Percentiles rank a stretch among this genome's conserved stretches.
Evolutionary conservation across 306 rosid genomes (phyloP).

Genomic region (Sesbania bispinosa): DNA sequence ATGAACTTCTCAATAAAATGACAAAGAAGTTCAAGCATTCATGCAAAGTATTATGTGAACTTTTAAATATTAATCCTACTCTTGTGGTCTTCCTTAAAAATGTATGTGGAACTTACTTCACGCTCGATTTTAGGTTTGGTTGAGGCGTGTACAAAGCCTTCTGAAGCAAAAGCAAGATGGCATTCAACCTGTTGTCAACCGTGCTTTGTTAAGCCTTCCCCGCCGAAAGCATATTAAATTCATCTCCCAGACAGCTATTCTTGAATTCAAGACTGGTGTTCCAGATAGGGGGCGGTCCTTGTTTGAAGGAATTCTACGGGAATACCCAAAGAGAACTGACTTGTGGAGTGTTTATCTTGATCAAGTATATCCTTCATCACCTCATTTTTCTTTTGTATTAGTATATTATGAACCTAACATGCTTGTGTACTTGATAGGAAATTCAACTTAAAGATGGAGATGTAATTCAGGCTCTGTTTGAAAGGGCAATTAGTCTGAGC

Average conservation of each 20-base stretch:
- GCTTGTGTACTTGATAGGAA: slow-evolving; percentile 52
- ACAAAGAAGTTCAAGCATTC: slow-evolving; percentile 86
- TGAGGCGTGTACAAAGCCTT: slow-evolving; percentile 60
- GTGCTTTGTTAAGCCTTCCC: slow-evolving; percentile 72
- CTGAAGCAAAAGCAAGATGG: slow-evolving; percentile 62
- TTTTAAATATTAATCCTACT: not conserved
- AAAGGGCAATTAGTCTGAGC: slow-evolving; percentile 83
- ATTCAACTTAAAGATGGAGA: slow-evolving; percentile 71
- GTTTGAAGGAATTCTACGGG: slow-evolving; percentile 80
- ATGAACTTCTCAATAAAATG: slow-evolving; percentile 75
- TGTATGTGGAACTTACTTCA: not conserved
- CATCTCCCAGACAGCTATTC: slow-evolving; percentile 82
- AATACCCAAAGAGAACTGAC: slow-evolving; percentile 85
- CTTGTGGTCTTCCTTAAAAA: not conserved
- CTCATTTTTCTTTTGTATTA: not conserved
- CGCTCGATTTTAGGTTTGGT: slow-evolving; percentile 67
- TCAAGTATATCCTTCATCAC: slow-evolving; percentile 52
- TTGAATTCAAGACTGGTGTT: slow-evolving; percentile 77
- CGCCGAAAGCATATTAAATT: slow-evolving; percentile 68
- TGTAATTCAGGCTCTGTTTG: slow-evolving; percentile 77
- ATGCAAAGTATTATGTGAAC: slow-evolving; percentile 64
- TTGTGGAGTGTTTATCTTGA: slow-evolving; percentile 93
- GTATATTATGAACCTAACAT: slow-evolving; percentile 4
- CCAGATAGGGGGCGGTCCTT: slow-evolving; percentile 84
- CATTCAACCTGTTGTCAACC: slow-evolving; percentile 47